Evolutionary conservation across 108 stramenopile species (phyloP).

Genomic region (Cyclotella atomus): DNA sequence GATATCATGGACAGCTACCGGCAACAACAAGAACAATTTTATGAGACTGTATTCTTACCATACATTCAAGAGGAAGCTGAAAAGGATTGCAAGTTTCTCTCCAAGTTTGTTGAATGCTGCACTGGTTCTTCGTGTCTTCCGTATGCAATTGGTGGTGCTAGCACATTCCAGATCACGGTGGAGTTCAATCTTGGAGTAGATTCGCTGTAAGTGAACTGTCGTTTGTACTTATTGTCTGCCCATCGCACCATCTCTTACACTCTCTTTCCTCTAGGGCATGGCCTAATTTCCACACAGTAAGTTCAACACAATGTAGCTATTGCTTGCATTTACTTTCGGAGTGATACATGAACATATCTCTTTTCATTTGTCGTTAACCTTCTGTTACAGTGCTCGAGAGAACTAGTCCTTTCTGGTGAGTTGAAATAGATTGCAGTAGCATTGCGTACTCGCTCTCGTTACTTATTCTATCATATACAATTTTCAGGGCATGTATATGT

Average conservation of each 20-base stretch:
- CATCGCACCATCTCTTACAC: background rate
- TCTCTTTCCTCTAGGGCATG: background rate
- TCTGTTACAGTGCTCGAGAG: background rate
- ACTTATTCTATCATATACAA: background rate
- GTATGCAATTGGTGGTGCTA: background rate
- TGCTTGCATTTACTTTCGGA: no score
- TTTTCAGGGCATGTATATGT: conserved; percentile 8
- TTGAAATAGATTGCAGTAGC: background rate
- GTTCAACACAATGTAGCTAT: background rate
- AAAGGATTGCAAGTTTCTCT: background rate
- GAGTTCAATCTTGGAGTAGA: conserved; percentile 1
- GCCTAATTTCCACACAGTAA: conserved; percentile 14
- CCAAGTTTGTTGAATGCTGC: conserved; percentile 24
- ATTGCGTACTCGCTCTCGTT: background rate
- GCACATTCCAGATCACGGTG: background rate
- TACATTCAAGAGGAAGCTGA: background rate
- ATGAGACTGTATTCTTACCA: background rate
- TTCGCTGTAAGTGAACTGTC: background rate
- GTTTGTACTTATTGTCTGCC: background rate
- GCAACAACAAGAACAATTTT: conserved; percentile 2
- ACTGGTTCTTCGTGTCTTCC: conserved; percentile 13
- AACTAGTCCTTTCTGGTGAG: conserved; percentile 1
- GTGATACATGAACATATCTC: no score
- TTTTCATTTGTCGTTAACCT: background rate
- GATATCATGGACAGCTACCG: background rate